Conservation (phyloP, 495 filamentous ascomycete species). For the Corynascus novoguineensis region DNA sequence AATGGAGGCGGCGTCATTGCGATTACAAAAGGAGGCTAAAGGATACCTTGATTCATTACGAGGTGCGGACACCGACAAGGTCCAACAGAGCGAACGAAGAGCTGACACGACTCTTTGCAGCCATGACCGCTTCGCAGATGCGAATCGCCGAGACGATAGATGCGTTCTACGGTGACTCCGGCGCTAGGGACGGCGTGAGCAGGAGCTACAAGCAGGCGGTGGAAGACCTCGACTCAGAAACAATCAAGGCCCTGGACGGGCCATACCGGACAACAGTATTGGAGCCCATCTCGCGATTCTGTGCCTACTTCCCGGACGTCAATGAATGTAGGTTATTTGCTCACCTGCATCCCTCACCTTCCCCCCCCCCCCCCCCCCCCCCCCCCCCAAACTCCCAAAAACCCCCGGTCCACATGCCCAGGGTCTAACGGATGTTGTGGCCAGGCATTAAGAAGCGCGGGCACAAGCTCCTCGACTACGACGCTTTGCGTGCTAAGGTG, state of each 20-base stretch:
- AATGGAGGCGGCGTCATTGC: conserved; percentile 87
- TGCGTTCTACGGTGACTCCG: conserved; percentile 96
- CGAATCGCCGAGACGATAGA: conserved; percentile 98
- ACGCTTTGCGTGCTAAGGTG: conserved; percentile 88
- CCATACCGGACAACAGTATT: conserved; percentile 92
- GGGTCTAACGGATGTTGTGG: not conserved
- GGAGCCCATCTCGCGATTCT: conserved; percentile 91
- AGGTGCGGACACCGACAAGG: conserved; percentile 45
- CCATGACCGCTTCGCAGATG: conserved; percentile 99
- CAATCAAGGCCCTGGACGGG: conserved; percentile 96
- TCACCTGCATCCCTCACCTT: not conserved
- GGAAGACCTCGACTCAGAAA: conserved; percentile 94
- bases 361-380: too few relatives aligned
- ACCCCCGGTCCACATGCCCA: too few relatives aligned
- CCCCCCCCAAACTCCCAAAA: too few relatives aligned
- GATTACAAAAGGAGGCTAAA: conserved; percentile 94
- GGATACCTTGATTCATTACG: conserved; percentile 93
- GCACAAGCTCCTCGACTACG: conserved; percentile 96
- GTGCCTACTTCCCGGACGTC: conserved; percentile 97
- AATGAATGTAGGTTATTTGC: conserved; percentile 70
- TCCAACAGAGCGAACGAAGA: not conserved
- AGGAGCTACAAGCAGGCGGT: conserved; percentile 97
- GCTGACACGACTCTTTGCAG: conserved; percentile 37
- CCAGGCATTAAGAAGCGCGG: conserved; percentile 93
- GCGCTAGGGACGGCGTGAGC: conserved; percentile 88